Evolutionary conservation across 2,329 filamentous ascomycete species (phyloP), one percentile per base, ranked within the genome.

Genomic region (Diaporthe nobilis): DNA sequence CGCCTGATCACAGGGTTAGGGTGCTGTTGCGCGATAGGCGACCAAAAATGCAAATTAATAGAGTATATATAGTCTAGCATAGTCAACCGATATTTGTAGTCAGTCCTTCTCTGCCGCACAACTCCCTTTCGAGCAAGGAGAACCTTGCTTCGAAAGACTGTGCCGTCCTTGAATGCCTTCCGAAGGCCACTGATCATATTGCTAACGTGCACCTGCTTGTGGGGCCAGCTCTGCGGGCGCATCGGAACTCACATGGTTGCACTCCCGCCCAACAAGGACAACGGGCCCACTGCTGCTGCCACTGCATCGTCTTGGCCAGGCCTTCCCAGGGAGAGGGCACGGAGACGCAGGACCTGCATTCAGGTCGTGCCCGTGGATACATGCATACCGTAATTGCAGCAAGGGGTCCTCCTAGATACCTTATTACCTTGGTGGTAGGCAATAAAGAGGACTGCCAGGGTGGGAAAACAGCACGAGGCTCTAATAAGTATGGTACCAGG

Each of bases 201-300:
- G 58, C 58, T 20, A 6, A 44, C 37, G 9, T 12, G 39, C 42
- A n/a, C n/a, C 20, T 25, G 20, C 47, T 17, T 20, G 63, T 22
- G 47, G 47, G 63, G 3, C 63, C 47, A 39, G 34, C 31, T 9
- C 47, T 68, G 49, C 34, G 34, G 65, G 65, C 25, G 49, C 34
- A 31, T n/a, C 47, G 65, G 34, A 70, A 70, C 49, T 70, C 65
- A 28, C 7, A 70, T 55, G 65, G 65, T 42, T 42, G 65, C 65
- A 55, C 34, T 55, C n/a, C 15, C 37, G 58, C 22, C 37, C 65
- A 55, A 39, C 47, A 49, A 28, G 47, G 65, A 53, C 6, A 20
- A 13, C 13, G 47, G 47, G 44, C 49, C 65, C 47, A 68, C 63
- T n/a, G 31, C 63, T 25, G 63, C 28, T 68, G 63, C 44, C 28